phyloP scores from a whole-genome alignment of 2,329 filamentous ascomycete species.

The Apiospora hydei region DNA sequence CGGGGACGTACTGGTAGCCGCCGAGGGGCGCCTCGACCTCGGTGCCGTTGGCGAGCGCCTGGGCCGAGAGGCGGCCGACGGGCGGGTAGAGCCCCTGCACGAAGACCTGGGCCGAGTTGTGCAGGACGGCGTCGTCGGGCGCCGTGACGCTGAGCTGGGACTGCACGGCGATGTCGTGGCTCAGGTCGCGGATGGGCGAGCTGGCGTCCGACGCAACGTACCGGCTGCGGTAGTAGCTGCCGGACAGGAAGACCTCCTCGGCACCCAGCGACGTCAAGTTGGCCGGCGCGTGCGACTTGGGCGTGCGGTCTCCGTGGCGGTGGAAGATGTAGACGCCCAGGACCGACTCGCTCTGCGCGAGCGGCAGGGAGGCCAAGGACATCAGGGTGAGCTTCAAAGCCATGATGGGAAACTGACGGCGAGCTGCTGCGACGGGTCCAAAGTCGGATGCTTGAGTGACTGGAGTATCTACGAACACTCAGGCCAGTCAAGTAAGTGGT shows the following conservation, averaged over 20 bases:
- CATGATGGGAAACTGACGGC: slow-evolving; percentile 40
- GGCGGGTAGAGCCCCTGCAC: slow-evolving; percentile 89
- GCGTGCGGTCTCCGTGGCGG: slow-evolving; percentile 87
- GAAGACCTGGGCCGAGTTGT: slow-evolving; percentile 81
- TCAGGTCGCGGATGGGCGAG: slow-evolving; percentile 71
- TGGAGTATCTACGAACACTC: background rate
- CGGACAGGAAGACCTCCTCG: slow-evolving; percentile 74
- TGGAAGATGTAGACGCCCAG: slow-evolving; percentile 88
- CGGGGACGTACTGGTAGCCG: slow-evolving; percentile 85
- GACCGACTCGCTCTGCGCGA: slow-evolving; percentile 66
- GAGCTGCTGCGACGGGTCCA: background rate
- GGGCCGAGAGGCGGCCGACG: slow-evolving; percentile 59
- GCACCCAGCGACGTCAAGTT: slow-evolving; percentile 83
- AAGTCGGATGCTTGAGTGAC: background rate
- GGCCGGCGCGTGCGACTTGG: slow-evolving; percentile 76
- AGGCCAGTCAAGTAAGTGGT: background rate
- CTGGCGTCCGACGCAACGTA: slow-evolving; percentile 72
- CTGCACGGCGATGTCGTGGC: slow-evolving; percentile 68
- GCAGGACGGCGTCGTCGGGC: slow-evolving; percentile 78
- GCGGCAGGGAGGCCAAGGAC: slow-evolving; percentile 48
- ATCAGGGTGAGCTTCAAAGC: slow-evolving; percentile 50
- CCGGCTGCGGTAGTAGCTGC: slow-evolving; percentile 76
- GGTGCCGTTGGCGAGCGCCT: slow-evolving; percentile 76
- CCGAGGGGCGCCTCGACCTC: slow-evolving; percentile 71
- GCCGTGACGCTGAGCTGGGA: slow-evolving; percentile 76